Conservation (phyloP, 176 grass and related monocot species). For the Panicum miliaceum region DNA sequence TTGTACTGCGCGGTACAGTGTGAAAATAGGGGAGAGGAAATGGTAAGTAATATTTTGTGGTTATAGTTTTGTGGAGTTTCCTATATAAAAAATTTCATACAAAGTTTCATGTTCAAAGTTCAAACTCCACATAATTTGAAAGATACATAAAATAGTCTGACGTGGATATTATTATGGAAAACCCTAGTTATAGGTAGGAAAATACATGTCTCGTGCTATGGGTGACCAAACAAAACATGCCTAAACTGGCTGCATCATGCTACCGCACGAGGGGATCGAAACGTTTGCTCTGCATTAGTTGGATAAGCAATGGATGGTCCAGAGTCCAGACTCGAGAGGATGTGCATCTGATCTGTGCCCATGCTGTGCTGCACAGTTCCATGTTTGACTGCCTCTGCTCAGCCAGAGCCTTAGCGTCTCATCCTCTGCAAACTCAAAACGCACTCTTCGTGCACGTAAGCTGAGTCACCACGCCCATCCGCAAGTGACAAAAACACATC, state of each 20-base stretch:
- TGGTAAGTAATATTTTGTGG: background rate
- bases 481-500: no score
- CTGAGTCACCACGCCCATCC: background rate
- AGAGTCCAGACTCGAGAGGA: background rate
- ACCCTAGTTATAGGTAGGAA: no score
- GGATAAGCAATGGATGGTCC: background rate
- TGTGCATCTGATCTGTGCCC: constrained; percentile 15
- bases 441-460: constrained; percentile 24
- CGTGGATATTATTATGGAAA: no score
- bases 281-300: background rate
- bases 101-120: no score
- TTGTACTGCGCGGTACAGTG: background rate
- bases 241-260: background rate
- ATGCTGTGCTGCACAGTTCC: background rate
- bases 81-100: background rate
- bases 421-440: background rate
- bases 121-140: no score
- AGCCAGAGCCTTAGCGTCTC: background rate
- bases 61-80: background rate
- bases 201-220: background rate
- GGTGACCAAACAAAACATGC: background rate
- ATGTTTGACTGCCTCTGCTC: constrained; percentile 3
- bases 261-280: background rate
- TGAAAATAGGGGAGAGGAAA: background rate
- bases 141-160: no score